Percentiles rank a stretch among this genome's conserved stretches.
Conservation (phyloP, 1,284 basidiomycete species). For the Albatrellus sp. region DNA sequence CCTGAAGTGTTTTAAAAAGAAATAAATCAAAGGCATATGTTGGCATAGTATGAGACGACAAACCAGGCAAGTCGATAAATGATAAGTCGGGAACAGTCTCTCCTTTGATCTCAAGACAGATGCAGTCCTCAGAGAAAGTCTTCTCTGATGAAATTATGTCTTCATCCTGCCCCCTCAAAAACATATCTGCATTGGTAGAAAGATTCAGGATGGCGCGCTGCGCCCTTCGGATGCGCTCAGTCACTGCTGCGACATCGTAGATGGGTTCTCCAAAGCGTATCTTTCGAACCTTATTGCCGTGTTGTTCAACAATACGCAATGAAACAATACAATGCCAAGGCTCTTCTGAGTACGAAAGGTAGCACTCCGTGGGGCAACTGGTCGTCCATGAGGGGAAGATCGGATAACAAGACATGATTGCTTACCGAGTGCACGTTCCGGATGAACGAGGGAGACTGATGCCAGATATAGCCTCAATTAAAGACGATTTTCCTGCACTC, state of each 20-base stretch:
- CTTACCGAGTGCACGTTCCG: constrained; percentile 53
- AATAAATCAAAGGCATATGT: constrained; percentile 37
- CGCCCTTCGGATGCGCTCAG: constrained; percentile 51
- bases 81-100: constrained; percentile 29
- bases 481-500: constrained; percentile 63
- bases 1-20: constrained; percentile 22
- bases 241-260: constrained; percentile 34
- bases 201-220: constrained; percentile 61
- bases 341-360: constrained; percentile 30
- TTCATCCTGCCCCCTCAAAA: constrained; percentile 27
- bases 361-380: constrained; percentile 66
- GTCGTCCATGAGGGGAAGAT: background rate
- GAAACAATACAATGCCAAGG: constrained; percentile 41
- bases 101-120: constrained; percentile 38
- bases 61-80: constrained; percentile 40
- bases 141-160: constrained; percentile 14
- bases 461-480: constrained; percentile 65
- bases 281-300: constrained; percentile 27
- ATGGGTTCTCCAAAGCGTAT: constrained; percentile 40
- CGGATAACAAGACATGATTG: background rate
- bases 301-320: constrained; percentile 25
- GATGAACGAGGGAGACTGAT: constrained; percentile 53
- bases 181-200: constrained; percentile 17
- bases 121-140: constrained; percentile 44
- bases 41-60: constrained; percentile 39